Percentiles rank a stretch among this genome's conserved stretches.
Evolutionary conservation across 176 grass and related monocot genomes (phyloP).

Genomic region (Puya raimondii): DNA sequence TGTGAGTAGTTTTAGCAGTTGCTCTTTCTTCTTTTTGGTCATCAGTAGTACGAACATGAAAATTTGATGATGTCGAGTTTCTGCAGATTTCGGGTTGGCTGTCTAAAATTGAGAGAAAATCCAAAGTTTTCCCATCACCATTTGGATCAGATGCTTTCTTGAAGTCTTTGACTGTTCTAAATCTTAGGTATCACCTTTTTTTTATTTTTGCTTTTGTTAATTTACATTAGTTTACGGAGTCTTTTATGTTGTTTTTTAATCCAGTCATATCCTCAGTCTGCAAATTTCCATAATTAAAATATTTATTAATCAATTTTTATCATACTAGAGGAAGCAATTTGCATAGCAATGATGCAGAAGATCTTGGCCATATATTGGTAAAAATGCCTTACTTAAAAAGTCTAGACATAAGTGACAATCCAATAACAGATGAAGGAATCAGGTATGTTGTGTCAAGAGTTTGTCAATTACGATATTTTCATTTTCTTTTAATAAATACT

Average conservation of each 20-base stretch:
- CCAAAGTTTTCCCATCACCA: slow-evolving; percentile 14
- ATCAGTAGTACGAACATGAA: background rate
- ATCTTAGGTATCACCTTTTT: slow-evolving; percentile 32
- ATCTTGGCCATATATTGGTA: slow-evolving; percentile 56
- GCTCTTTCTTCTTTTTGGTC: slow-evolving; percentile 3
- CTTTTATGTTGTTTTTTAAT: background rate
- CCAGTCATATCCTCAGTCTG: background rate
- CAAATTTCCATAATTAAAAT: slow-evolving; percentile 2
- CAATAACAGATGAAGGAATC: slow-evolving; percentile 71
- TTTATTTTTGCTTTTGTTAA: slow-evolving; percentile 2
- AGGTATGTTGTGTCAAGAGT: slow-evolving; percentile 30
- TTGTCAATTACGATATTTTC: background rate
- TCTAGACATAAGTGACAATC: slow-evolving; percentile 87
- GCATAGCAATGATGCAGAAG: slow-evolving; percentile 48
- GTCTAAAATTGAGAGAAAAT: slow-evolving; percentile 12
- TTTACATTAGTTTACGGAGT: background rate
- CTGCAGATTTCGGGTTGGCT: slow-evolving; percentile 40
- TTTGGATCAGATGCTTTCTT: slow-evolving; percentile 25
- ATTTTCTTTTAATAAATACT: background rate
- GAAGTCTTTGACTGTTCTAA: slow-evolving; percentile 40
- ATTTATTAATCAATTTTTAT: slow-evolving; percentile 12
- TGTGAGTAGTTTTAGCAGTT: slow-evolving; percentile 28
- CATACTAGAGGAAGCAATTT: slow-evolving; percentile 72
- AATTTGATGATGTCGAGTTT: slow-evolving; percentile 2
- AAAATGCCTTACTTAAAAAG: slow-evolving; percentile 55